A percentile compares a stretch with the other conserved stretches of the same genome.
Conservation (phyloP, 2,329 filamentous ascomycete genomes). For the Cordyceps javanica region DNA sequence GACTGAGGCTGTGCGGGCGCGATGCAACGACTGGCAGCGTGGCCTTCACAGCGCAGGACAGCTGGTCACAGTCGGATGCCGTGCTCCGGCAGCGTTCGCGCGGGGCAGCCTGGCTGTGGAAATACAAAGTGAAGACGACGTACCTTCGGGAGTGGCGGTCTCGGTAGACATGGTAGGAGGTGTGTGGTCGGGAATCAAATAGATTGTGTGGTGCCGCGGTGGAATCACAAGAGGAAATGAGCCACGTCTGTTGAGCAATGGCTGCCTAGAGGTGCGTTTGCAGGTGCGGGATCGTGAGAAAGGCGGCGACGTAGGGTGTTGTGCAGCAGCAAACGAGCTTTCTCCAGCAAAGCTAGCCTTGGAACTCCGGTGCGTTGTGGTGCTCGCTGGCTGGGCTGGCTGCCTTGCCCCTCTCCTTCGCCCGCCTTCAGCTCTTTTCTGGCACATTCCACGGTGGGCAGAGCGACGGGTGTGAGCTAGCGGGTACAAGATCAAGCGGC, state of each 20-base stretch:
- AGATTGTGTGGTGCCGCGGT: constrained; percentile 12
- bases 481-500: background rate
- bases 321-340: constrained; percentile 1
- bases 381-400: background rate
- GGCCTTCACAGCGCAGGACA: background rate
- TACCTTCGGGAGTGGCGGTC: constrained; percentile 33
- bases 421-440: constrained; percentile 10
- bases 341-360: background rate
- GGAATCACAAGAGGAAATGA: background rate
- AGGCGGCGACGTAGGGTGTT: background rate
- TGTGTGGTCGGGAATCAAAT: constrained; percentile 9
- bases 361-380: background rate
- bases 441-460: constrained; percentile 9
- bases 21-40: background rate
- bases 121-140: constrained; percentile 14
- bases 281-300: background rate
- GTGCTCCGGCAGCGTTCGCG: background rate
- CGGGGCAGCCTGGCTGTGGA: background rate
- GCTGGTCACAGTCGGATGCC: background rate
- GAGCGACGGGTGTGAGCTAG: background rate
- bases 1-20: background rate
- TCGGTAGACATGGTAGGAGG: constrained; percentile 21
- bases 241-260: constrained; percentile 10
- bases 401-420: constrained; percentile 3
- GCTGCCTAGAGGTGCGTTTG: background rate